Evolutionary conservation across 331 rosid species (phyloP), one percentile per base, ranked within the genome.

Genomic region (Ulmus americana): DNA sequence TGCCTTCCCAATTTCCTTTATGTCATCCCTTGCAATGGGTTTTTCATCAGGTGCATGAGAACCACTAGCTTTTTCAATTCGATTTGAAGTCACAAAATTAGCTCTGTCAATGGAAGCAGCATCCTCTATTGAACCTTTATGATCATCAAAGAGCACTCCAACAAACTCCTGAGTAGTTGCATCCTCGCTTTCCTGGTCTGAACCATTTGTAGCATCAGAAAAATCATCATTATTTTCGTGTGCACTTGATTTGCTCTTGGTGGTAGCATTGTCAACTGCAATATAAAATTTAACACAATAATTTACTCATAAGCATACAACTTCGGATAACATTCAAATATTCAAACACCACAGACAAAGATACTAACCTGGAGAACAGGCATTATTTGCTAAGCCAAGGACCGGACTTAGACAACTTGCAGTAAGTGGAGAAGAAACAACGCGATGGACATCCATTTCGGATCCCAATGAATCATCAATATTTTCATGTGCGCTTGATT

Each of bases 141-240:
- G 48, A 48, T 43, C 58, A 67, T 45, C 9, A 68, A 49, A 7
- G 39, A 39, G 20, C 35, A 41, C 62, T 53, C 48, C 57, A 14
- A n/a, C 7, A 65, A 41, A 51, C 22, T 38, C 61, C 8, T n/a
- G 20, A n/a, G 39, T 59, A 6, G 60, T 42, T 20, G 44, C 64
- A 52, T 7, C 59, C 35, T 28, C 35, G 18, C 6, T 50, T 47
- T 64, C 76, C 56, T 58, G 12, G 13, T 35, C 14, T 6, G 20
- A 10, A 20, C 12, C 50, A 43, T 43, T 8, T 1, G 45, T 45
- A 15, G 53, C 5, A 74, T 12, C 64, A 20, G 12, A 13, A 12
- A 6, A 46, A 54, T 44, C 56, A 11, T 13, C 39, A 12, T 38
- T 44, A 16, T 10, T 10, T 67, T 54, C 2, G 3, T 8, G 6